phyloP scores from a whole-genome alignment of 768 basidiomycete species.

The Boletus pseudo-olivaceus region DNA sequence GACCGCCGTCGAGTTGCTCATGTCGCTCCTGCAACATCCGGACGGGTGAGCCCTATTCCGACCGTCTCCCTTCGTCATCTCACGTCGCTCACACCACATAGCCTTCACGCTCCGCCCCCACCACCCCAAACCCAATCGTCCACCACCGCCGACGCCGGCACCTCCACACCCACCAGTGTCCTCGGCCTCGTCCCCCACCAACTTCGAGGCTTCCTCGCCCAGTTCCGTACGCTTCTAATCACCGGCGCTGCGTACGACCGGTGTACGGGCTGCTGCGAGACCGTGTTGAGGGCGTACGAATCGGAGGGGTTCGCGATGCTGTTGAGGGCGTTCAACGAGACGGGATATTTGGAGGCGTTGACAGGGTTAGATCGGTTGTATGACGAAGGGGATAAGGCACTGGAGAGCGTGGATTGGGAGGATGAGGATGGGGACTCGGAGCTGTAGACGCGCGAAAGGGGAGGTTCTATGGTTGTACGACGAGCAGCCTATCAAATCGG shows the following conservation, averaged over 20 bases:
- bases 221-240: slow-evolving; percentile 82
- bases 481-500: too few species aligned
- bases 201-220: slow-evolving; percentile 82
- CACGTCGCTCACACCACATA: slow-evolving; percentile 14
- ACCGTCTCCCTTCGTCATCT: neutral
- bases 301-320: slow-evolving; percentile 78
- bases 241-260: slow-evolving; percentile 81
- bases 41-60: slow-evolving; percentile 53
- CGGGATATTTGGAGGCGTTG: slow-evolving; percentile 65
- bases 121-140: slow-evolving; percentile 37
- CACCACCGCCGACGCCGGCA: slow-evolving; percentile 8
- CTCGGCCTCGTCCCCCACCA: slow-evolving; percentile 93
- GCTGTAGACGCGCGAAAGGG: neutral
- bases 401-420: slow-evolving; percentile 77
- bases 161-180: slow-evolving; percentile 41
- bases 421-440: slow-evolving; percentile 44
- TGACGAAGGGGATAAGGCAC: slow-evolving; percentile 64
- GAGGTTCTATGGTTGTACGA: too few species aligned
- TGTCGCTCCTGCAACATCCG: slow-evolving; percentile 86
- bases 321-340: slow-evolving; percentile 77
- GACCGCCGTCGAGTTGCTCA: slow-evolving; percentile 88
- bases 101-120: slow-evolving; percentile 69
- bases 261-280: slow-evolving; percentile 89
- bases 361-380: slow-evolving; percentile 80
- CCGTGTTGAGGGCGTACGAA: slow-evolving; percentile 79